Conservation (phyloP, 768 basidiomycete species). For the Lactarius sp. region DNA sequence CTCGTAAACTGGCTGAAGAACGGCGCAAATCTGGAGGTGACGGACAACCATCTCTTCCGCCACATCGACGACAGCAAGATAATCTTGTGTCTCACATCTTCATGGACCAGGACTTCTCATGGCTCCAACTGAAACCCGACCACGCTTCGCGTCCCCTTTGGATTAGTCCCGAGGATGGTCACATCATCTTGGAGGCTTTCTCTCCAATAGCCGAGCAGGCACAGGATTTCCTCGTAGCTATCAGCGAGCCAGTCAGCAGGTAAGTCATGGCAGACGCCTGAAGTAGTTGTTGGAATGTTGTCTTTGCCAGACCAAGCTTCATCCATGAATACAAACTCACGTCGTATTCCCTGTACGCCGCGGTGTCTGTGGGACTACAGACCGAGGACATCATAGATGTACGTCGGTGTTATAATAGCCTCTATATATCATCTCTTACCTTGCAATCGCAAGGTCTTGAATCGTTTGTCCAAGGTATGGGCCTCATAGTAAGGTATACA, state of each 20-base stretch:
- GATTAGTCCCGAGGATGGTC: slow-evolving; percentile 89
- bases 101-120: slow-evolving; percentile 80
- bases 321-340: slow-evolving; percentile 99
- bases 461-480: slow-evolving; percentile 71
- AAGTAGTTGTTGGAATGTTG: slow-evolving; percentile 32
- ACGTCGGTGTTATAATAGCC: slow-evolving; percentile 32
- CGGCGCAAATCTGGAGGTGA: slow-evolving; percentile 42
- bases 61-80: slow-evolving; percentile 70
- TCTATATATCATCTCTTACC: slow-evolving; percentile 34
- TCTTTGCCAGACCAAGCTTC: slow-evolving; percentile 72
- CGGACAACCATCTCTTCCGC: slow-evolving; percentile 48
- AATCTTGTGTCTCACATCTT: slow-evolving; percentile 77
- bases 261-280: slow-evolving; percentile 40
- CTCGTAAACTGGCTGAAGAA: slow-evolving; percentile 69
- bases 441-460: slow-evolving; percentile 53
- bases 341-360: slow-evolving; percentile 95
- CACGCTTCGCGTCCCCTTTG: slow-evolving; percentile 90
- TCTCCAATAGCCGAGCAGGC: slow-evolving; percentile 97
- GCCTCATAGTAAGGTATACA: slow-evolving; percentile 2
- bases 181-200: slow-evolving; percentile 96
- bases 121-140: slow-evolving; percentile 83
- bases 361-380: slow-evolving; percentile 95
- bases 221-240: slow-evolving; percentile 96
- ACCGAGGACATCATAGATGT: slow-evolving; percentile 99
- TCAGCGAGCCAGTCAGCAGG: slow-evolving; percentile 98